Evolutionary conservation across 371 early-diverging fungal species (phyloP), one percentile per base, ranked within the genome.

Genomic region (Scutellospora calospora): DNA sequence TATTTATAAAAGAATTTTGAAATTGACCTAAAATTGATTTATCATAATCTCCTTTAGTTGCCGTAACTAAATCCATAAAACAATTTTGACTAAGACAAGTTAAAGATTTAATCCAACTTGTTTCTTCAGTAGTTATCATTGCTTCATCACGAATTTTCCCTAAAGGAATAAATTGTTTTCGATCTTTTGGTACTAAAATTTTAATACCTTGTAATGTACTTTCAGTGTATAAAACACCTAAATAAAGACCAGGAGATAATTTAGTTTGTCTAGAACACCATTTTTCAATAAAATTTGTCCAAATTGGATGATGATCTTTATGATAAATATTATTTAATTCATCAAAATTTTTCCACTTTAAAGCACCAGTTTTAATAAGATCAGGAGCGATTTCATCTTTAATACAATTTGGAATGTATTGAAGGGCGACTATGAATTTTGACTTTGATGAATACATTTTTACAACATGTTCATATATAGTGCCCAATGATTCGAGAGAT

Each of bases 191-290:
- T 12, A 87, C 85, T 4, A 87, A 80, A 45, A 87, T 83, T 69
- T 82, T 83, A 33, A 87, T 51, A 25, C 87, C 86, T 20, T 84
- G 81, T 78, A 86, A 82, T 16, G 84, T 84, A 45, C 84, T 85
- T 55, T 87, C 86, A 0, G 86, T 83, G 59, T 87, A 85, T 51
- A 85, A 84, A 8, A 87, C 69, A 29, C 86, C 86, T 25, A 87
- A 62, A 62, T 87, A 87, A 16, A 87, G 83, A 4, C 87, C 87
- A 33, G 85, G 80, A 0, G 86, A 83, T 27, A 83, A 83, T n/a
- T 81, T 80, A n/a, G 87, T 72, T 76, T 77, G 71, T 16, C 82
- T 45, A 18, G 80, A 69, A 71, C 80, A 79, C 80, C 80, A 79
- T 71, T 79, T 79, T 33, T 79, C 80, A 41, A 79, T 79, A 33